A percentile compares a stretch with the other conserved stretches of the same genome.
Evolutionary conservation across 192 early-diverging fungal species (phyloP).

Genomic region (Podila horticola): DNA sequence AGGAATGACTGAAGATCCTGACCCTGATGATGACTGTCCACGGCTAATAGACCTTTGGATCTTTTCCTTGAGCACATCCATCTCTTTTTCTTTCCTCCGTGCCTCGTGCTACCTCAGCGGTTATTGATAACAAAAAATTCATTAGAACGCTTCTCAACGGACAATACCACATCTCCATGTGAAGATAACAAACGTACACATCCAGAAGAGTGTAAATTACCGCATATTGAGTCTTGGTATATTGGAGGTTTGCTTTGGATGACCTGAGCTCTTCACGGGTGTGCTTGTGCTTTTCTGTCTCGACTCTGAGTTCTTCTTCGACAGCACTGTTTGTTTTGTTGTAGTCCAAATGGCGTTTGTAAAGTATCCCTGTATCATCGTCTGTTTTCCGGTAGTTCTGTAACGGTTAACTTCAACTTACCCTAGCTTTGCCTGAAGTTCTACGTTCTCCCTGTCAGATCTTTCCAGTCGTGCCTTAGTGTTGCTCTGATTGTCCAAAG

Average conservation of each 20-base stretch:
- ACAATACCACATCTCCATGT: too few species aligned
- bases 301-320: slow-evolving; percentile 39
- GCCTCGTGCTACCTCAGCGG: slow-evolving; percentile 53
- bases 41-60: slow-evolving; percentile 54
- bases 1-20: slow-evolving; percentile 24
- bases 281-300: slow-evolving; percentile 41
- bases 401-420: slow-evolving; percentile 2
- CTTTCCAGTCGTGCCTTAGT: slow-evolving; percentile 33
- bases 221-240: slow-evolving; percentile 60
- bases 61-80: slow-evolving; percentile 55
- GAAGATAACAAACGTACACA: too few species aligned
- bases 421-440: slow-evolving; percentile 20
- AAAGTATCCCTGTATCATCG: too few species aligned
- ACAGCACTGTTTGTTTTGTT: slow-evolving; percentile 12
- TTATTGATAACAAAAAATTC: not conserved
- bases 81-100: slow-evolving; percentile 56
- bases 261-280: slow-evolving; percentile 61
- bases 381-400: not conserved
- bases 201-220: slow-evolving; percentile 34
- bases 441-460: slow-evolving; percentile 27
- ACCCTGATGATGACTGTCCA: slow-evolving; percentile 8
- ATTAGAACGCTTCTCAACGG: not conserved
- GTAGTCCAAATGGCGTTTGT: too few species aligned
- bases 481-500: slow-evolving; percentile 2
- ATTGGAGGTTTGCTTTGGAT: slow-evolving; percentile 58